A percentile compares a stretch with the other conserved stretches of the same genome.
These are phyloP conservation scores for Didymella pomorum DNA, from an alignment of 2,329 filamentous ascomycete species.

Conservation along the genomic window DNA sequence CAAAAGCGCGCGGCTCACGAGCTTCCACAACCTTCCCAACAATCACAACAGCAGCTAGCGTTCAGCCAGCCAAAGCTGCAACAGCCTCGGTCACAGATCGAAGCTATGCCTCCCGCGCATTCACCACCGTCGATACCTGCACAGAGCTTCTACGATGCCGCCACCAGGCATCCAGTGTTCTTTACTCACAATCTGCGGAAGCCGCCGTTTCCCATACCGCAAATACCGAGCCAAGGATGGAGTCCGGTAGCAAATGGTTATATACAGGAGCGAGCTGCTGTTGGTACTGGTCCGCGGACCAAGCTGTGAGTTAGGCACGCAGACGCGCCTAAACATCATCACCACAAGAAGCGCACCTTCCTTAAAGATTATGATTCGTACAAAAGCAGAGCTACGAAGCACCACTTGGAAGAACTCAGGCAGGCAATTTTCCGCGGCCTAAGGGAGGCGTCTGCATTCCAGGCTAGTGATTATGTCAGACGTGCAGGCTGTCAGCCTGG, in stretches of 20 bases:
- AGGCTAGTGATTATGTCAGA: background rate
- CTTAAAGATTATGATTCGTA: background rate
- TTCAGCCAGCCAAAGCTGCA: background rate
- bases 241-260: conserved; percentile 58
- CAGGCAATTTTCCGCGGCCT: background rate
- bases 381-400: background rate
- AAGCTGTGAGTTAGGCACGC: conserved; percentile 36
- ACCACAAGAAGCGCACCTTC: background rate
- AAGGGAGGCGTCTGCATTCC: background rate
- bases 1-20: conserved; percentile 36
- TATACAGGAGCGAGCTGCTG: conserved; percentile 36
- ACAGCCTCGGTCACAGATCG: conserved; percentile 55
- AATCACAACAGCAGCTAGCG: background rate
- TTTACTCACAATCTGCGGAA: conserved; percentile 71
- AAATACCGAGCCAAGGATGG: conserved; percentile 45
- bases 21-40: conserved; percentile 16
- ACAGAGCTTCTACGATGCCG: conserved; percentile 59
- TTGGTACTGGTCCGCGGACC: conserved; percentile 20
- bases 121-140: conserved; percentile 30
- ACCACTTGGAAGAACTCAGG: background rate
- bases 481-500: background rate
- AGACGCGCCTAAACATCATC: too few relatives aligned
- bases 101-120: conserved; percentile 57
- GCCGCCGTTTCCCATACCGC: conserved; percentile 58
- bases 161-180: conserved; percentile 76